Evolutionary conservation across 768 basidiomycete species (phyloP).

Genomic region (Cubamyces sp.): DNA sequence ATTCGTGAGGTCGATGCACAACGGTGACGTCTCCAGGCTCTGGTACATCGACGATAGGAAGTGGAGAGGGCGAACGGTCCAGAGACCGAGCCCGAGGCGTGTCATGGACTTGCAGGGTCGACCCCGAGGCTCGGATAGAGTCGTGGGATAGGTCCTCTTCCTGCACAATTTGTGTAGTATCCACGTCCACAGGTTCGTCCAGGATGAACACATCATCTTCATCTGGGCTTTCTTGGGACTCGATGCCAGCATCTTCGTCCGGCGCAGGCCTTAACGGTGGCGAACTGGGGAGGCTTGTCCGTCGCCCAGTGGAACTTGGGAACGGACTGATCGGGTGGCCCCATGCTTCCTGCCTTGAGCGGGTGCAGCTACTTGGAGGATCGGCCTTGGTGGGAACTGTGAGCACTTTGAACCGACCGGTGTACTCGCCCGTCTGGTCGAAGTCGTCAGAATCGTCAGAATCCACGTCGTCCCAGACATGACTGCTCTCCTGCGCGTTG

Average conservation of each 20-base stretch:
- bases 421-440: constrained; percentile 58
- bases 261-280: constrained; percentile 12
- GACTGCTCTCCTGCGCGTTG: constrained; percentile 10
- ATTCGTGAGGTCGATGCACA: neutral
- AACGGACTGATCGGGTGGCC: constrained; percentile 74
- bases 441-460: constrained; percentile 40
- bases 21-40: constrained; percentile 75
- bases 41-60: constrained; percentile 19
- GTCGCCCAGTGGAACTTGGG: constrained; percentile 36
- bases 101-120: neutral
- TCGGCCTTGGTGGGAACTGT: constrained; percentile 65
- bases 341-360: constrained; percentile 57
- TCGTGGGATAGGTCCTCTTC: constrained; percentile 1
- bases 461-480: constrained; percentile 30
- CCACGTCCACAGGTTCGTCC: constrained; percentile 6
- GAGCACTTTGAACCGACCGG: constrained; percentile 62
- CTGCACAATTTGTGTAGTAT: neutral
- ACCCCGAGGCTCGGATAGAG: neutral
- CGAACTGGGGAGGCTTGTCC: constrained; percentile 12
- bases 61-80: constrained; percentile 18
- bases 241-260: constrained; percentile 20
- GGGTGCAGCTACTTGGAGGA: constrained; percentile 62
- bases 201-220: constrained; percentile 25
- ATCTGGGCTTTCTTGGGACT: constrained; percentile 9
- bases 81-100: neutral